A percentile compares a stretch with the other conserved stretches of the same genome.
phyloP scores from a whole-genome alignment of 1,284 basidiomycete species.

The Malassezia arunalokei region DNA sequence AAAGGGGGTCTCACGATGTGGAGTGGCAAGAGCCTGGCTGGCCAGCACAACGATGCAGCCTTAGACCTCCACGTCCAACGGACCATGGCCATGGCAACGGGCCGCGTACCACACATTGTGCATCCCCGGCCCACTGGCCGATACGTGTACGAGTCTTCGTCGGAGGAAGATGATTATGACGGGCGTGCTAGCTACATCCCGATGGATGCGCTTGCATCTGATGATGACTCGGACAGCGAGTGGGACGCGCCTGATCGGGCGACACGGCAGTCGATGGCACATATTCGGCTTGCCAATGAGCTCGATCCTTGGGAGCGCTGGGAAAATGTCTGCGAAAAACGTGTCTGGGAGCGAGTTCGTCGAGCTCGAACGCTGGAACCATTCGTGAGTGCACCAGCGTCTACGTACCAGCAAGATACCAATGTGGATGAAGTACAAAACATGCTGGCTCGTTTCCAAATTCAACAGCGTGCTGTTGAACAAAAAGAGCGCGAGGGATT shows the following conservation, averaged over 20 bases:
- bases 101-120: neutral
- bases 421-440: slow-evolving; percentile 30
- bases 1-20: too few relatives aligned
- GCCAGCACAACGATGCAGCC: too few relatives aligned
- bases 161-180: slow-evolving; percentile 8
- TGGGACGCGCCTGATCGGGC: neutral
- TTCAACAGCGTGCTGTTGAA: slow-evolving; percentile 26
- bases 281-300: slow-evolving; percentile 11
- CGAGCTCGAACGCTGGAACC: neutral
- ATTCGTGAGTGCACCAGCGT: neutral
- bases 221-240: neutral
- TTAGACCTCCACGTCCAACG: neutral
- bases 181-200: neutral
- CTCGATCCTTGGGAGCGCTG: slow-evolving; percentile 15
- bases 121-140: slow-evolving; percentile 9
- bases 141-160: slow-evolving; percentile 13
- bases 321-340: slow-evolving; percentile 7
- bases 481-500: slow-evolving; percentile 28
- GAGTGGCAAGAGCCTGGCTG: too few relatives aligned
- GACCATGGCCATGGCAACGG: neutral
- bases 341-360: slow-evolving; percentile 4
- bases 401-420: neutral
- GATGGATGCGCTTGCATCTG: neutral
- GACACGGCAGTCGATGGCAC: neutral
- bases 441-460: slow-evolving; percentile 25